These are phyloP conservation scores for Trametes sp. DNA, from an alignment of 1,284 basidiomycete species.

Conservation along the genomic window DNA sequence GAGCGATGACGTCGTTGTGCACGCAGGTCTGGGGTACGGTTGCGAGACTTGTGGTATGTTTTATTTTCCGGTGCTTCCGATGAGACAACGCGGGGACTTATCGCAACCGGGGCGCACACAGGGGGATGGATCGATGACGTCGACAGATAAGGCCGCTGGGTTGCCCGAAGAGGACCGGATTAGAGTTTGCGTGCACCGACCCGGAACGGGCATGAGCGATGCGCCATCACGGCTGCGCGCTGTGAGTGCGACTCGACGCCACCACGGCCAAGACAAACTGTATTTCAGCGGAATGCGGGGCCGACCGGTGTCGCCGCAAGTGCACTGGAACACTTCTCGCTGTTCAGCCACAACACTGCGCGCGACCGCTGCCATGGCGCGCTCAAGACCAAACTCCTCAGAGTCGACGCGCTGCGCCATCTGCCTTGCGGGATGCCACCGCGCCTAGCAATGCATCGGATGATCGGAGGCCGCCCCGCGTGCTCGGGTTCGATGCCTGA, in stretches of 20 bases:
- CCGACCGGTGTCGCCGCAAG: not conserved
- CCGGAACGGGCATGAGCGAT: conserved; percentile 6
- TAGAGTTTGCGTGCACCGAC: conserved; percentile 13
- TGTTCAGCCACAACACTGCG: not conserved
- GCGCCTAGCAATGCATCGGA: not conserved
- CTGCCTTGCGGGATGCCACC: conserved; percentile 4
- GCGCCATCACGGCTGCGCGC: not conserved
- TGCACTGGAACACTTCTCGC: too few relatives aligned
- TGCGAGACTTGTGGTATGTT: not conserved
- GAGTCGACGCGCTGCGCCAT: conserved; percentile 10
- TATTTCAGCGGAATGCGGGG: conserved; percentile 3
- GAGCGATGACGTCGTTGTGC: conserved; percentile 16
- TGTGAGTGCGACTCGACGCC: not conserved
- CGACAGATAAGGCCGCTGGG: conserved; percentile 21
- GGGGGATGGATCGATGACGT: conserved; percentile 17
- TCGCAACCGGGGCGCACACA: not conserved
- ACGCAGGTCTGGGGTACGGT: not conserved
- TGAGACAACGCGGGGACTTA: not conserved
- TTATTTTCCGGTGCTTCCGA: not conserved
- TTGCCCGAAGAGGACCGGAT: conserved; percentile 7
- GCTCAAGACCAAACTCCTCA: not conserved
- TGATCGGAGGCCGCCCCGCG: not conserved
- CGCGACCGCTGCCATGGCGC: conserved; percentile 1
- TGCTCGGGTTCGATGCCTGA: too few relatives aligned
- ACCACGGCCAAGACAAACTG: conserved; percentile 10